Evolutionary conservation across 2,329 filamentous ascomycete species (phyloP).

Genomic region (Epichloe baconii): DNA sequence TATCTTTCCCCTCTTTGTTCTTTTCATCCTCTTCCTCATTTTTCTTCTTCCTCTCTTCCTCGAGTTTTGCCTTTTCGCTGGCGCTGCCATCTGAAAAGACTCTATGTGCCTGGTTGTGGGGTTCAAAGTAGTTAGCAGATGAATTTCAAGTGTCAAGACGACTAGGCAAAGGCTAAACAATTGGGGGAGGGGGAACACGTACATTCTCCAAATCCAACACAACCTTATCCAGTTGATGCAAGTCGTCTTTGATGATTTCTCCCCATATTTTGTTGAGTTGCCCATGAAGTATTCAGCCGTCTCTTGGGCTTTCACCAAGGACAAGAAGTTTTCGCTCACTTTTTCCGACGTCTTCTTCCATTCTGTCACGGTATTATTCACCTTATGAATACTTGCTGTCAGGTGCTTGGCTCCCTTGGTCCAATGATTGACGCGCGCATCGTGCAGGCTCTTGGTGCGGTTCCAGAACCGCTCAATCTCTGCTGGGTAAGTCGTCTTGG

Average conservation of each 20-base stretch:
- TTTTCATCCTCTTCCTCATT: background rate
- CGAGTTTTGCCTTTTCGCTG: background rate
- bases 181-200: background rate
- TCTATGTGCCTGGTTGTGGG: background rate
- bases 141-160: background rate
- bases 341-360: background rate
- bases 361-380: background rate
- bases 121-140: background rate
- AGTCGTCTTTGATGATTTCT: constrained; percentile 2
- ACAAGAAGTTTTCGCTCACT: background rate
- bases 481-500: background rate
- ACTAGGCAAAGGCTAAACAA: background rate
- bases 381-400: background rate
- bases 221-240: background rate
- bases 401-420: background rate
- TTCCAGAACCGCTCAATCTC: constrained; percentile 3
- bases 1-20: background rate
- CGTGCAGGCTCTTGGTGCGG: background rate
- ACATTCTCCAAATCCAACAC: constrained; percentile 1
- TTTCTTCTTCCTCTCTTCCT: background rate
- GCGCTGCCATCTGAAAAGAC: background rate
- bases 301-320: background rate
- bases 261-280: background rate
- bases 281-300: background rate
- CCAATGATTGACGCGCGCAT: background rate